Evolutionary conservation across 306 rosid genomes (phyloP), one percentile per base, ranked within the genome.

Genomic region (Casuarina equisetifolia): DNA sequence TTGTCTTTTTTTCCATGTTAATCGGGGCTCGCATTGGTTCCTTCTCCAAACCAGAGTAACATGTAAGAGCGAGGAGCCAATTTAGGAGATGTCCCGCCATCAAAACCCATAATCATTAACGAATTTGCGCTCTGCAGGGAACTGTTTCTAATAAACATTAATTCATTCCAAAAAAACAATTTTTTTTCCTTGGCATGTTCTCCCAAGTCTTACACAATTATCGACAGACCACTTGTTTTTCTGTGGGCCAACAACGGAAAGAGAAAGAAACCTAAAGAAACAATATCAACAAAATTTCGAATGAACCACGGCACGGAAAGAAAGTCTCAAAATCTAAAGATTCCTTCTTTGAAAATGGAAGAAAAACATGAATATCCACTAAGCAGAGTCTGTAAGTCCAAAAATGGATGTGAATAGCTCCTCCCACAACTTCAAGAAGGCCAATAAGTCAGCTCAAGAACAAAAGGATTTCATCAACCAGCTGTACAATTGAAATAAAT

Each of bases 401-500:
- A 82, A 82, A 82, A 80, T 78, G 82, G 86, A 79, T 78, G 63
- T 80, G 74, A 42, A 17, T 54, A 67, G 76, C 62, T 78, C 83
- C 82, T 77, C 72, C 88, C 49, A 58, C 52, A 62, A 44, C 61
- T 51, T 50, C 67, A 76, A 25, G 52, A 43, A 46, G 79, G 73
- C 73, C 61, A 55, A 76, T 61, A 54, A 78, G 86, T 84, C 86
- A 87, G 86, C 83, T 84, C 50, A 48, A 73, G 77, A 79, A 67
- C 62, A 54, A 25, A 74, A 74, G 74, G 84, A 74, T 67, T 74
- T 69, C 77, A 75, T 74, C 57, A 73, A 80, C 88, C 85, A 80
- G 84, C 88, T 94, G 84, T 87, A 90, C 94, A 90, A 54, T 84
- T 69, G 74, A 81, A 87, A 83, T 81, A 64, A 68, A 71, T 17